phyloP scores from a whole-genome alignment of 768 basidiomycete species.

The Russula virescens region DNA sequence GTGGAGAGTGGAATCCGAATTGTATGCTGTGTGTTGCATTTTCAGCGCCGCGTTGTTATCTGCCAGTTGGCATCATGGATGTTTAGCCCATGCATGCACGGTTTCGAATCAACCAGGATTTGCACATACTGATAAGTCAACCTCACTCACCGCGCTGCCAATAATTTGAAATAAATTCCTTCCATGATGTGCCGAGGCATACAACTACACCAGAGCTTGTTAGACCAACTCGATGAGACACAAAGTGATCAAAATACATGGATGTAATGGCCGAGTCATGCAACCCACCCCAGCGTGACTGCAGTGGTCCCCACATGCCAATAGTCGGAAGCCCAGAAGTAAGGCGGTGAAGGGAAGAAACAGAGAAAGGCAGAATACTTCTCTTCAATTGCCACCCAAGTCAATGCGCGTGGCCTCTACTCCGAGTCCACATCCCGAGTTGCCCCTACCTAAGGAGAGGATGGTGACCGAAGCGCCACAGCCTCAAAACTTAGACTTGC shows the following conservation, averaged over 20 bases:
- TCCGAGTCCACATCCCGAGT: slow-evolving; percentile 43
- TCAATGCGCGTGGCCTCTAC: slow-evolving; percentile 39
- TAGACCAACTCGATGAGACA: slow-evolving; percentile 13
- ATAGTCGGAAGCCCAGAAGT: slow-evolving; percentile 54
- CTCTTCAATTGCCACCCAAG: slow-evolving; percentile 29
- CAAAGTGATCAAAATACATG: slow-evolving; percentile 3
- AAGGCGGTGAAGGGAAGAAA: slow-evolving; percentile 53
- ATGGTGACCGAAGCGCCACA: not conserved
- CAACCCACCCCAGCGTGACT: not conserved
- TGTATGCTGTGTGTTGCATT: no score
- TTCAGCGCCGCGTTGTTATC: no score
- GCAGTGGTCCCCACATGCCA: not conserved
- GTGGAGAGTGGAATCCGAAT: no score
- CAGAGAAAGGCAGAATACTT: slow-evolving; percentile 58
- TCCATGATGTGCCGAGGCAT: slow-evolving; percentile 12
- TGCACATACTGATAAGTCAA: no score
- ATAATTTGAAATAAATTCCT: no score
- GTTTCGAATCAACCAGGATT: no score
- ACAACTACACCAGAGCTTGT: slow-evolving; percentile 18
- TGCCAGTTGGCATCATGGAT: no score
- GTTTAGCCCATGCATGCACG: no score
- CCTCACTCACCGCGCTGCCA: no score
- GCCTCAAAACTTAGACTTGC: slow-evolving; percentile 1
- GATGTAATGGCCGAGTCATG: not conserved
- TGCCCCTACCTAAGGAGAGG: slow-evolving; percentile 40